Base-by-base conservation (phyloP, 2,329 filamentous ascomycete species). In the Geoglossum cookeanum region DNA sequence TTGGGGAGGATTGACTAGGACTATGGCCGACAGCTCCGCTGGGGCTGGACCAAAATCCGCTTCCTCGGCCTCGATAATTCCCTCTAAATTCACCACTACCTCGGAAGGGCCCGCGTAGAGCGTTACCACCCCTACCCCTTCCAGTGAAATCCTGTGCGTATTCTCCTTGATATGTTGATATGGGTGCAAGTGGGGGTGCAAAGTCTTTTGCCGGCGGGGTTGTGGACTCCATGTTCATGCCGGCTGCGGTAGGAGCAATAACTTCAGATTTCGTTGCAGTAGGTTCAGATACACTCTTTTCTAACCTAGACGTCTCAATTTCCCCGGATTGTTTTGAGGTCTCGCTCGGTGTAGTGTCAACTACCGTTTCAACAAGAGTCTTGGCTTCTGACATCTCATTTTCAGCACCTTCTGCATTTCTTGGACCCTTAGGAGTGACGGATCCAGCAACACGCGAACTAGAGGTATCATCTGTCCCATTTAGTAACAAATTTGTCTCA, bases 391-490 rank as follows among this genome's bases (percentile, higher is more conserved):
- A 35, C 49, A 37, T 53, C 49, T 53, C 49, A 53, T 53, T 32
- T 53, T 53, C 49, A 53, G 17, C 33, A 27, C 29, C 49, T 30
- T 53, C 11, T 8, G 33, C 30, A 37, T 22, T 53, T 30, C 30
- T 35, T 53, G 30, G 49, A 35, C 49, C 49, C 29, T 53, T 53
- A 33, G 49, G 49, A n/a, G 49, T 53, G 30, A 53, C 49, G 15
- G 49, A 53, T 22, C 49, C 49, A 35, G 32, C 49, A 15, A 13
- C 13, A 32, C 45, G 54, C 54, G 22, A n/a, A 37, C 39, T 55
- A 55, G 54, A 48, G 27, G 39, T 39, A 30, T 44, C 35, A 48
- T 55, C 44, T 55, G 54, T 55, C 35, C 54, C 54, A 48, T 55
- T 55, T 55, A 37, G 33, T 32, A 48, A 45, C 30, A 39, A 30